phyloP scores from a whole-genome alignment of 169 alveolate species.

The Eimeria brunetti region DNA sequence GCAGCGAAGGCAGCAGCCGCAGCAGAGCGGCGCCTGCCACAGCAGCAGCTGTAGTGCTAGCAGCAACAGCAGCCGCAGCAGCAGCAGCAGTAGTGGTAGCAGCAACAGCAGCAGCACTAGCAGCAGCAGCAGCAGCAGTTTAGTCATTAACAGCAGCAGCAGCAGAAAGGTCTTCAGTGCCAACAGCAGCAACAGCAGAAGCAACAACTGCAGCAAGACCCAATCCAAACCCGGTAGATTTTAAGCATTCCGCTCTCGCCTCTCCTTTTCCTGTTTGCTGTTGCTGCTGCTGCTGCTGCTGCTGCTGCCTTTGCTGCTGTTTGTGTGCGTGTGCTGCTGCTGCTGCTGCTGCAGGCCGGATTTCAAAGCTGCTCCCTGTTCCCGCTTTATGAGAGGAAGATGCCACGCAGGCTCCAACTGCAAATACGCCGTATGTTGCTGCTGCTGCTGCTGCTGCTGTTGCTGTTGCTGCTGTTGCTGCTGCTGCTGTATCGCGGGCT shows the following conservation, averaged over 20 bases:
- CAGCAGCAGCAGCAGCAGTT: not conserved
- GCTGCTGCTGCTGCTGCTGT: not conserved
- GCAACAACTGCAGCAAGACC: conserved; percentile 12
- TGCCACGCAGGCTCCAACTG: conserved; percentile 34
- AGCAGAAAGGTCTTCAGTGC: not conserved
- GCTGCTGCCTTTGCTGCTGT: not conserved
- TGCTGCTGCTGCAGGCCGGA: conserved; percentile 24
- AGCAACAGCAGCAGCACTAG: not conserved
- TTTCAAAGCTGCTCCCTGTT: conserved; percentile 38
- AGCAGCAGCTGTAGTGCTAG: not conserved
- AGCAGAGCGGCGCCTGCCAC: not conserved
- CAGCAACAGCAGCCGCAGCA: not conserved
- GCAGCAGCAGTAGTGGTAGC: not conserved
- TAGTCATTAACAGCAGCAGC: not conserved
- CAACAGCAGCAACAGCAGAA: not conserved
- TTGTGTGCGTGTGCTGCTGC: not conserved
- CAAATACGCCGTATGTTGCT: conserved; percentile 22
- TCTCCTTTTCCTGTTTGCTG: conserved; percentile 1
- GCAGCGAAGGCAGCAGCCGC: conserved; percentile 7
- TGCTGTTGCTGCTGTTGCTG: not conserved
- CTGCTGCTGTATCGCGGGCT: not conserved
- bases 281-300: not conserved
- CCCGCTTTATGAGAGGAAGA: conserved; percentile 39
- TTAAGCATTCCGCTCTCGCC: not conserved
- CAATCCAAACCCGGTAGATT: not conserved